Base-by-base conservation (phyloP, 306 rosid genomes). In the Canavalia gladiata region DNA sequence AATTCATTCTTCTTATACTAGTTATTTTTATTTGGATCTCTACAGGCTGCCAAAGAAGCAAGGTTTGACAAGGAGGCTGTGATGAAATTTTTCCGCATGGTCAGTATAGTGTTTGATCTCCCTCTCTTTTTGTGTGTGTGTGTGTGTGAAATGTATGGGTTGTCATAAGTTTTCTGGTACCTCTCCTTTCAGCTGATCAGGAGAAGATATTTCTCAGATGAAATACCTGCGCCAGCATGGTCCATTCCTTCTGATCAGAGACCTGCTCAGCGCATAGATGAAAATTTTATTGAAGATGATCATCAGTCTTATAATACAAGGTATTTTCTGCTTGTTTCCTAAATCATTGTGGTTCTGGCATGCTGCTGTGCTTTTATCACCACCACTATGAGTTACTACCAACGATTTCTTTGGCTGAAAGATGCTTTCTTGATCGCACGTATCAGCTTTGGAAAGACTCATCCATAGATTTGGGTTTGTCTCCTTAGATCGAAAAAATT, bases 51-150 rank as follows among this genome's bases (percentile, higher is more conserved):
- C 70, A 96, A 90, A 90, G 97, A 96, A 70, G 94, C 97, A 55
- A 93, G 98, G 83, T 88, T 87, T 78, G 99, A 96, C 90, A 96
- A 93, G 82, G 99, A 96, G 90, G 97, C 97, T 12, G 91, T 93
- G 86, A 81, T 81, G 84, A 96, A 89, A 78, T 96, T 96, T 81
- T 96, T 96, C 83, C 94, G 86, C 83, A 84, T 37, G 98, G 99
- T 96, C 60, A 79, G 96, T 87, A 60, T 76, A 7, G 81, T 72
- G 68, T 52, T 73, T 67, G 67, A 41, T 58, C 10, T 72, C 67
- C 43, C n/a, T 31, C 9, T 45, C 54, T 37, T 72, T 72, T 18
- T 18, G 25, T 12, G 63, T 41, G 33, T 72, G 52, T 72, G 52
- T 76, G 9, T 8, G 76, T 37, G 30, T 28, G 12, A 52, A n/a